Evolutionary conservation across 2,329 filamentous ascomycete genomes (phyloP), one percentile per base, ranked within the genome.

Genomic region (Pseudogymnoascus sp.): DNA sequence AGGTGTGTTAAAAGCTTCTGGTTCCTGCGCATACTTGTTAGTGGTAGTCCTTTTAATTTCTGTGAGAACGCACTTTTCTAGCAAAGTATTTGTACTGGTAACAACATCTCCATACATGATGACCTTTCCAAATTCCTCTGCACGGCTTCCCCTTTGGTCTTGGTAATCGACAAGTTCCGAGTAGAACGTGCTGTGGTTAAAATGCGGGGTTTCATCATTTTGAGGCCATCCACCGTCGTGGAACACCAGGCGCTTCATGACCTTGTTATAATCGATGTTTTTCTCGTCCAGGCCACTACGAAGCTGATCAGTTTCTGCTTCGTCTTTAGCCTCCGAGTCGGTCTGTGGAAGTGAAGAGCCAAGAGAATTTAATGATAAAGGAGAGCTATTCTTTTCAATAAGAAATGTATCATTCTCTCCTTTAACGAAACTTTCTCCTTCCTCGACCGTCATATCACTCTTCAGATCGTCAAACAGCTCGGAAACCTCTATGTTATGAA

Each of bases 51-150:
- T 63, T 63, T 58, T 64, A n/a, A 12, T 6, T 18, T 21, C 15
- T 55, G 8, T 10, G 4, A 3, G 1, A 2, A 68, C 76, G 66
- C 74, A 89, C 88, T 94, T 96, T 70, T 97, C 94, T 5, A 97
- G 81, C 4, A 97, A 79, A 0, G 92, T 96, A 75, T 93, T 96
- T 29, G 94, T 99, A 72, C 91, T 96, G 2, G 93, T 97, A 13
- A 97, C 81, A 5, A 96, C 91, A 73, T 97, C 91, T 60, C 89
- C 92, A 70, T 97, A 97, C 66, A 97, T 78, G 3, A 99, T 74
- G 59, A 83, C 78, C 59, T 86, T 83, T 4, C 94, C 94, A 79
- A 95, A 97, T 25, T 83, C 76, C 3, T 82, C 77, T 0, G 85
- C 81, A 52, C 84, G 81, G 33, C 75, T 74, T 1, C 82, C 79